Evolutionary conservation across 305 asterid species (phyloP).

Genomic region (Andrographis paniculata): DNA sequence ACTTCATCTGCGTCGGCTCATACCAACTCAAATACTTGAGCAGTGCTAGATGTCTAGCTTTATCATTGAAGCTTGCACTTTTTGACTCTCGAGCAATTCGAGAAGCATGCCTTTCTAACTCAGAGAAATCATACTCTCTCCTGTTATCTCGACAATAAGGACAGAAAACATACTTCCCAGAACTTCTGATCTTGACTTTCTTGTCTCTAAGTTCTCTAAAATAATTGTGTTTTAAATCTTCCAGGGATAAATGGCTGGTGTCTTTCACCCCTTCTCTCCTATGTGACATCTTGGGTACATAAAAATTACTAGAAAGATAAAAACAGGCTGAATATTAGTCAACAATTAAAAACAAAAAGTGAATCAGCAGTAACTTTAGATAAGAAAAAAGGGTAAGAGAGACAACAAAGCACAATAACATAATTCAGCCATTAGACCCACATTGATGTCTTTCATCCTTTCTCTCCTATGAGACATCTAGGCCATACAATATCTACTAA

Average conservation of each 20-base stretch:
- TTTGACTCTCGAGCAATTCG: constrained; percentile 55
- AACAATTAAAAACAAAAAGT: neutral
- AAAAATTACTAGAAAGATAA: neutral
- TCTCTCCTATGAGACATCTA: no score
- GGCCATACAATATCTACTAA: neutral
- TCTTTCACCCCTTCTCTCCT: constrained; percentile 29
- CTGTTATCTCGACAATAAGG: constrained; percentile 45
- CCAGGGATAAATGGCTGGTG: constrained; percentile 30
- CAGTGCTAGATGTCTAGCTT: constrained; percentile 64
- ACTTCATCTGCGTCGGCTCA: constrained; percentile 19
- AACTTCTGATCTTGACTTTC: constrained; percentile 31
- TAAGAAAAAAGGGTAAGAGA: no score
- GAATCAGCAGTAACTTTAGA: neutral
- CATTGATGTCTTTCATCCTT: no score
- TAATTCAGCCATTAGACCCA: neutral
- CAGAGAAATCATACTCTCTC: constrained; percentile 42
- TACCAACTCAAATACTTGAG: constrained; percentile 48
- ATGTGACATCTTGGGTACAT: constrained; percentile 36
- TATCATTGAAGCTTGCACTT: constrained; percentile 49
- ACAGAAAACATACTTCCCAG: constrained; percentile 44
- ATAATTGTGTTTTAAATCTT: constrained; percentile 37
- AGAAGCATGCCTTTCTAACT: constrained; percentile 58
- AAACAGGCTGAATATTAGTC: neutral
- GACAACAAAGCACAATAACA: neutral
- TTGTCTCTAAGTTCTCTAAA: constrained; percentile 49